Percentiles rank a stretch among this genome's conserved stretches.
Conservation (phyloP, 2,329 filamentous ascomycete species). For the Curvularia sp. region DNA sequence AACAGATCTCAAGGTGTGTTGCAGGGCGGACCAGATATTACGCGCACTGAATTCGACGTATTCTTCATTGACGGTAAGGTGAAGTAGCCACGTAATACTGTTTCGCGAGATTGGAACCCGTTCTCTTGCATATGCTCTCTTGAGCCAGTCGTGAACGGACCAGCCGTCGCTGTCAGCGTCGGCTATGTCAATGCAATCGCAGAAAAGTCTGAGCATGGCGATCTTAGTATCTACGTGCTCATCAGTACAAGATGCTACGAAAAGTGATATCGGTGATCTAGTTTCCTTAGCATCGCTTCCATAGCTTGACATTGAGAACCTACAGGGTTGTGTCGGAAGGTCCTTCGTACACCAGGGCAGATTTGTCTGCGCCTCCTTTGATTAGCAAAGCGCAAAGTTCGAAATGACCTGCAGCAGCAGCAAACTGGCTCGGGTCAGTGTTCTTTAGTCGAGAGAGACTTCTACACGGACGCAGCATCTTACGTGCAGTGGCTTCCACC, state of each 20-base stretch:
- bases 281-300: constrained; percentile 1
- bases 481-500: no score
- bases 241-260: constrained; percentile 14
- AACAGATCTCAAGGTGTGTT: constrained; percentile 20
- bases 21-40: constrained; percentile 20
- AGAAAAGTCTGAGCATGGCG: constrained; percentile 24
- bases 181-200: constrained; percentile 24
- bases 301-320: no score
- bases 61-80: constrained; percentile 13
- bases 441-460: constrained; percentile 11
- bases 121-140: constrained; percentile 23
- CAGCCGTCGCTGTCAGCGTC: constrained; percentile 20
- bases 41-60: constrained; percentile 21
- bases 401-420: constrained; percentile 20
- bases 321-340: constrained; percentile 13
- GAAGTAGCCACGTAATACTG: constrained; percentile 24
- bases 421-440: constrained; percentile 13
- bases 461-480: no score
- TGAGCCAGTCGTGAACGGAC: constrained; percentile 25
- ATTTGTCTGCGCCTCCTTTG: constrained; percentile 21
- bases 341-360: constrained; percentile 25
- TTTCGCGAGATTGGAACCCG: constrained; percentile 22
- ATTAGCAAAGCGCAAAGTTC: constrained; percentile 22
- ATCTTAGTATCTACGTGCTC: constrained; percentile 18
- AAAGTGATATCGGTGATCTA: constrained; percentile 22